phyloP scores from a whole-genome alignment of 148 eudicot species.

The Tetragonia tetragonoides region DNA sequence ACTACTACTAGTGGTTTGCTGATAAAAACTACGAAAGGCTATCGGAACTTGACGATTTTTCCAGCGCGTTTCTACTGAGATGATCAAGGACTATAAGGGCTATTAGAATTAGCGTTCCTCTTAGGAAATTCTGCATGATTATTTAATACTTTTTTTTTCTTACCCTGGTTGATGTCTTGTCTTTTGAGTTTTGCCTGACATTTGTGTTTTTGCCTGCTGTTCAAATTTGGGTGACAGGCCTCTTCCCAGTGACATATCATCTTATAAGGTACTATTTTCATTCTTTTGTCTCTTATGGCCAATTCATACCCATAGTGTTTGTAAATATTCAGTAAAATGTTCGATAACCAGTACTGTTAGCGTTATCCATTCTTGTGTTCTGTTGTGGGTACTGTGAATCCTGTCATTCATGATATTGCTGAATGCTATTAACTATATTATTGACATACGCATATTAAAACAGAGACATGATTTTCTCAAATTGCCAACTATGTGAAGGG shows the following conservation, averaged over 20 bases:
- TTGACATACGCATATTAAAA: conserved; percentile 30
- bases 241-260: conserved; percentile 78
- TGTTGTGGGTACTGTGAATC: conserved; percentile 5
- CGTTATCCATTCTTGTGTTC: not conserved
- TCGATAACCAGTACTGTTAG: conserved; percentile 13
- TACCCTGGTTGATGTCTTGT: not conserved
- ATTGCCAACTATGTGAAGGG: conserved; percentile 83
- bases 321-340: not conserved
- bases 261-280: conserved; percentile 72
- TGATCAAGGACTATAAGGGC: not conserved
- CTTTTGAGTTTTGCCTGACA: conserved; percentile 2
- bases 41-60: not conserved
- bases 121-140: too few relatives aligned
- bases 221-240: conserved; percentile 53
- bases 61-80: not conserved
- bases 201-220: conserved; percentile 17
- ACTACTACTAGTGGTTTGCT: not conserved
- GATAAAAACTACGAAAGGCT: not conserved
- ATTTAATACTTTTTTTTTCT: too few relatives aligned
- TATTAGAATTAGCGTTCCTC: not conserved
- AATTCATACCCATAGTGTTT: not conserved
- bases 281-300: not conserved
- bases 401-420: too few relatives aligned
- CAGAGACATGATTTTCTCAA: conserved; percentile 57
- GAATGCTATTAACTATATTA: conserved; percentile 18